Percentiles rank a stretch among this genome's conserved stretches.
Evolutionary conservation across 495 filamentous ascomycete species (phyloP).

Genomic region (Lindgomyces ingoldianus): DNA sequence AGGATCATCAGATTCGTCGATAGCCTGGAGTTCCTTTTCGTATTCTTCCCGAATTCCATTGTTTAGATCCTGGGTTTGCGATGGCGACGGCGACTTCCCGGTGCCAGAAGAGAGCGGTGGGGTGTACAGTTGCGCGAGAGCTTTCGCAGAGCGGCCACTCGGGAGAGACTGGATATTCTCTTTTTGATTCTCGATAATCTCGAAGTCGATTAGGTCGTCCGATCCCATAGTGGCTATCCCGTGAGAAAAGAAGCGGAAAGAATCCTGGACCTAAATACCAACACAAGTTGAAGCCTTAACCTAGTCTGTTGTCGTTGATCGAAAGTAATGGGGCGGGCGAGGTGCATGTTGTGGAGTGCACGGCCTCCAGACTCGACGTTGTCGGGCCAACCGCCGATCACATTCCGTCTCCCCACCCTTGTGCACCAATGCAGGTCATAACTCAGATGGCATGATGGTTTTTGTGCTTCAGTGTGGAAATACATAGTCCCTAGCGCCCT

Average conservation of each 20-base stretch:
- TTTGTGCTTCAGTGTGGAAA: too few relatives aligned
- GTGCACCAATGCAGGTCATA: too few relatives aligned
- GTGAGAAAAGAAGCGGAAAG: not conserved
- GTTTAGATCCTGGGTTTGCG: slow-evolving; percentile 73
- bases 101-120: slow-evolving; percentile 58
- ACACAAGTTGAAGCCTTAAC: not conserved
- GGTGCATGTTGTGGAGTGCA: not conserved
- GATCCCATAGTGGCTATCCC: slow-evolving; percentile 38
- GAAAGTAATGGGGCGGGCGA: not conserved
- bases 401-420: not conserved
- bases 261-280: not conserved
- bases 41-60: slow-evolving; percentile 78
- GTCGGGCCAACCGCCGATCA: not conserved
- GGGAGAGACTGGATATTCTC: slow-evolving; percentile 96
- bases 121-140: slow-evolving; percentile 82
- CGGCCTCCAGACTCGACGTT: not conserved
- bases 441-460: too few relatives aligned
- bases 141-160: slow-evolving; percentile 84
- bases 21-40: slow-evolving; percentile 74
- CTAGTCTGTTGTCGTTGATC: slow-evolving; percentile 12
- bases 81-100: slow-evolving; percentile 58
- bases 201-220: slow-evolving; percentile 78
- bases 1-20: slow-evolving; percentile 88
- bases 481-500: slow-evolving; percentile 44
- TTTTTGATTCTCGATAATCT: slow-evolving; percentile 93